A percentile compares a stretch with the other conserved stretches of the same genome.
phyloP scores from a whole-genome alignment of 2,329 filamentous ascomycete genomes.

The Fusarium odoratissimum region DNA sequence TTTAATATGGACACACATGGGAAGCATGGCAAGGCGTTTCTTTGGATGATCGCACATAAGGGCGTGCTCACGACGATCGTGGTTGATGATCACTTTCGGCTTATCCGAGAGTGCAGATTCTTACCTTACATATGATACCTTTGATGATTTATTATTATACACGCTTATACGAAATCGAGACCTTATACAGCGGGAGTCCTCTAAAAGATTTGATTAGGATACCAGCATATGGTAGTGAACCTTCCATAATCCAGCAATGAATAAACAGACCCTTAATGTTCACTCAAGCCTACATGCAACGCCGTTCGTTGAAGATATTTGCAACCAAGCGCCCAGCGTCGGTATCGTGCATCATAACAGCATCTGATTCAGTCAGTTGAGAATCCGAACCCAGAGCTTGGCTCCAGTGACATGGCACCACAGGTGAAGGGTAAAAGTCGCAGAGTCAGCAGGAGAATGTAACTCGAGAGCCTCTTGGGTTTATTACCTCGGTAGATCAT shows the following conservation, averaged over 20 bases:
- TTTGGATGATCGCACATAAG: slow-evolving; percentile 11
- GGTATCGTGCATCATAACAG: neutral
- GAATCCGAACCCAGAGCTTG: neutral
- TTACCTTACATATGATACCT: slow-evolving; percentile 15
- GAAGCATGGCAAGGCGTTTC: slow-evolving; percentile 44
- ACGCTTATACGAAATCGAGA: neutral
- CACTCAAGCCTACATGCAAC: neutral
- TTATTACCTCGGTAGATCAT: neutral
- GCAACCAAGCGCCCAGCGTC: neutral
- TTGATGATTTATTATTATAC: slow-evolving; percentile 7
- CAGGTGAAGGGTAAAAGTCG: neutral
- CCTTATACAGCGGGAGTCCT: neutral
- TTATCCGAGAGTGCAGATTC: neutral
- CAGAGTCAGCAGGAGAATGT: neutral
- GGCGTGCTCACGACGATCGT: slow-evolving; percentile 9
- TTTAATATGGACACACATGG: slow-evolving; percentile 23
- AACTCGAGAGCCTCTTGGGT: neutral
- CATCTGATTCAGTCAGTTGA: neutral
- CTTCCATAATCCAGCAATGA: neutral
- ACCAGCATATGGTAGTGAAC: neutral
- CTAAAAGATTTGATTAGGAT: neutral
- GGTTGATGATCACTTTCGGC: slow-evolving; percentile 10
- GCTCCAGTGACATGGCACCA: neutral
- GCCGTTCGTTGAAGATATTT: neutral
- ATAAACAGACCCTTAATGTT: neutral